phyloP scores from a whole-genome alignment of 768 basidiomycete species.

The Tricholomella constricta region DNA sequence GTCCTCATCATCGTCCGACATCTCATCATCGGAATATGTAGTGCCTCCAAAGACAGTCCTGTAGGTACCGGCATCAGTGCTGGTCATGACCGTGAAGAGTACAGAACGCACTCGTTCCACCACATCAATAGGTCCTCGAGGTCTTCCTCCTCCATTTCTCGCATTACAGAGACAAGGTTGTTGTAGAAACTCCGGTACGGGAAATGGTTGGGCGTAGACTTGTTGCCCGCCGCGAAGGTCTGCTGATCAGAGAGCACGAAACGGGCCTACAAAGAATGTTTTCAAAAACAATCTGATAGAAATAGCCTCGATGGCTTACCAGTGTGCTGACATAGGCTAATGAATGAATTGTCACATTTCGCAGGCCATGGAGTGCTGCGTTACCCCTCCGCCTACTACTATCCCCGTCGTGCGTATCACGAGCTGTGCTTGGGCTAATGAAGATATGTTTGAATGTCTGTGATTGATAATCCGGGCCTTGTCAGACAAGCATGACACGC shows the following conservation, averaged over 20 bases:
- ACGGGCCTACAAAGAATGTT: neutral
- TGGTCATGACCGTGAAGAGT: neutral
- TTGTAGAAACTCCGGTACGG: neutral
- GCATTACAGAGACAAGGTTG: neutral
- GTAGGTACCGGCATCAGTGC: neutral
- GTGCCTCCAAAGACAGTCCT: neutral
- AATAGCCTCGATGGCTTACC: neutral
- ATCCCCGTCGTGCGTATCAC: neutral
- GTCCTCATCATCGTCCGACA: neutral
- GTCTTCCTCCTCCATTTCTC: neutral
- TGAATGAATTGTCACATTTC: neutral
- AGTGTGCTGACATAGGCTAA: neutral
- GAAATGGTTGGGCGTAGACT: neutral
- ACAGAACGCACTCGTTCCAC: neutral
- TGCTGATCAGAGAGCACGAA: neutral
- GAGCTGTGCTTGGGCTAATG: neutral
- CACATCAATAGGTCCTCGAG: neutral
- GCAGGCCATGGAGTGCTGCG: neutral
- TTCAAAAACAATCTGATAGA: neutral
- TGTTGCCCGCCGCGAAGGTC: neutral
- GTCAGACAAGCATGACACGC: neutral
- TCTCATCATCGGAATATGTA: neutral
- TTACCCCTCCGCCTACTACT: neutral
- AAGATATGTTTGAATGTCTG: neutral
- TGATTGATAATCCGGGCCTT: neutral